Evolutionary conservation across 2,329 filamentous ascomycete species (phyloP).

Genomic region (Epichloe typhina): DNA sequence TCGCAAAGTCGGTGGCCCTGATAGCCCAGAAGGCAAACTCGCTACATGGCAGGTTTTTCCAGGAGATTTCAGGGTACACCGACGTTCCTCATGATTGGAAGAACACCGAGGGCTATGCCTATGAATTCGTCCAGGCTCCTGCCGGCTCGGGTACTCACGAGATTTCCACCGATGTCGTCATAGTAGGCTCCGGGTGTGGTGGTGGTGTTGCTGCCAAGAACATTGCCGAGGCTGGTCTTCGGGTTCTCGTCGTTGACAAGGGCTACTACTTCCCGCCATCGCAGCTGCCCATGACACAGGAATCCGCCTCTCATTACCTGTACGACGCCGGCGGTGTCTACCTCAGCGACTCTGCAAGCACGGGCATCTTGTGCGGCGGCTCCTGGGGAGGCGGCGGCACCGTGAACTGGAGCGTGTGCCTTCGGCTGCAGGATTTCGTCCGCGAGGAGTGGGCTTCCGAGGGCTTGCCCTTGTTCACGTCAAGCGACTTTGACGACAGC

Average conservation of each 20-base stretch:
- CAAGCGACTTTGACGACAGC: slow-evolving; percentile 60
- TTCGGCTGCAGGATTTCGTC: slow-evolving; percentile 60
- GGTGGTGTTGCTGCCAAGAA: slow-evolving; percentile 72
- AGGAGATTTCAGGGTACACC: slow-evolving; percentile 42
- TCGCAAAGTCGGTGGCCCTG: slow-evolving; percentile 42
- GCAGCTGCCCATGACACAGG: slow-evolving; percentile 61
- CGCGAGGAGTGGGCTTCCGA: slow-evolving; percentile 65
- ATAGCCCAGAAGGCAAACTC: slow-evolving; percentile 42
- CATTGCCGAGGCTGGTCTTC: slow-evolving; percentile 60
- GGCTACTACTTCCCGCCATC: slow-evolving; percentile 61
- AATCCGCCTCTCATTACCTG: slow-evolving; percentile 46
- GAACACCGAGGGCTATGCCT: slow-evolving; percentile 39
- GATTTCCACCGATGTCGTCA: slow-evolving; percentile 67
- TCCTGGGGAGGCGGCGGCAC: slow-evolving; percentile 80
- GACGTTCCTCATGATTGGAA: slow-evolving; percentile 38
- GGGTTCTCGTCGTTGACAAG: slow-evolving; percentile 73
- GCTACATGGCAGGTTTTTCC: slow-evolving; percentile 41
- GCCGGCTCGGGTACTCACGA: slow-evolving; percentile 32
- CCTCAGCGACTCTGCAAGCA: slow-evolving; percentile 40
- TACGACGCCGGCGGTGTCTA: slow-evolving; percentile 54
- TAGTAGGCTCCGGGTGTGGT: slow-evolving; percentile 79
- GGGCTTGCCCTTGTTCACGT: slow-evolving; percentile 61
- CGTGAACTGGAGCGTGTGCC: slow-evolving; percentile 65
- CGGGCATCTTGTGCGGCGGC: slow-evolving; percentile 52
- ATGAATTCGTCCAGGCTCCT: slow-evolving; percentile 47